Evolutionary conservation across 2,329 filamentous ascomycete genomes (phyloP), one percentile per base, ranked within the genome.

Genomic region (Aspergillus viridinutans): DNA sequence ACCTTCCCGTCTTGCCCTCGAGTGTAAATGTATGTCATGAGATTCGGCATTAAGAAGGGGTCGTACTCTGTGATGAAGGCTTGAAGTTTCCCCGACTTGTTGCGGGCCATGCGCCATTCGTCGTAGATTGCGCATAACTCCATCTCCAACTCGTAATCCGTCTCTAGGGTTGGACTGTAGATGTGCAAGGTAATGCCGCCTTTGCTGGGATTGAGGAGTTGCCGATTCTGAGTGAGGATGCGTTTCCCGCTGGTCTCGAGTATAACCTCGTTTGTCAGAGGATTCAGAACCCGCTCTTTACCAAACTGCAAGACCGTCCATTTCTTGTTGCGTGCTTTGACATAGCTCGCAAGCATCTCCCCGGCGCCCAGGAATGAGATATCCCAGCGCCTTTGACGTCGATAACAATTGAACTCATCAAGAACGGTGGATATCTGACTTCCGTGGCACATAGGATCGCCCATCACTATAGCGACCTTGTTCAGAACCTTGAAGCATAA

Each of bases 21-120:
- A 1, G 72, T 70, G 54, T 77, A 77, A 20, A 78, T 67, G 61
- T 74, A 78, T 3, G 68, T 74, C 74, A 77, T 77, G 0, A 77
- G 64, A 5, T 62, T 56, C 0, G 74, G 71, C 4, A 76, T 61
- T 6, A 72, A 66, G 54, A 77, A 76, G 1, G 69, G 32, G 3
- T 38, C 32, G 3, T 38, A 38, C 14, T 38, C 32, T 3, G 32
- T 38, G 1, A 38, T 38, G 32, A 38, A 38, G 5, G 32, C 32
- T 38, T 38, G 73, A 2, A 53, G 21, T 38, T 7, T 38, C 6
- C 32, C 32, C 32, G 32, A 38, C 14, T 38, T 38, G 32, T 38
- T 38, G 32, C 32, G 32, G 32, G 14, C 32, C 6, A 38, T 38
- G 32, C 32, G 14, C 32, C 32, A 38, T 6, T 38, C 32, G 1